A percentile compares a stretch with the other conserved stretches of the same genome.
These are phyloP conservation scores for Chaetomium sp. DNA, from an alignment of 2,329 filamentous ascomycete genomes.

Conservation along the genomic window DNA sequence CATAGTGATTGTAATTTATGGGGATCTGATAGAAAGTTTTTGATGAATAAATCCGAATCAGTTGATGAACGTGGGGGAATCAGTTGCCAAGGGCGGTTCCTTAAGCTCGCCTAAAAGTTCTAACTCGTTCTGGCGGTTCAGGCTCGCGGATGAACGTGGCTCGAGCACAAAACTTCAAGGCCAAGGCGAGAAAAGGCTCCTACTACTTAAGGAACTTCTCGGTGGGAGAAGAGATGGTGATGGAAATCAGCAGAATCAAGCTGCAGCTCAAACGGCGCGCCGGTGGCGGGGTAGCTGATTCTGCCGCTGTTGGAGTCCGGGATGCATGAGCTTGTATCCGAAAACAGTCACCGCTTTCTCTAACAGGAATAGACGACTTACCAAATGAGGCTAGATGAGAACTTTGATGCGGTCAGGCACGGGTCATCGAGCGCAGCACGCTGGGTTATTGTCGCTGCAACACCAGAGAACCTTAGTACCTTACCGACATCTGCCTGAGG, in stretches of 20 bases:
- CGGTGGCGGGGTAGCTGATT: conserved; percentile 17
- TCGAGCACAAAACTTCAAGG: not conserved
- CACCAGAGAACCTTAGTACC: not conserved
- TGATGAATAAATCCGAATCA: not conserved
- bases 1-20: conserved; percentile 44
- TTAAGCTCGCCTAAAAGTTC: not conserved
- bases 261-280: not conserved
- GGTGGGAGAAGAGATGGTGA: not conserved
- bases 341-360: conserved; percentile 14
- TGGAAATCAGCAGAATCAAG: conserved; percentile 4
- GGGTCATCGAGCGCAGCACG: not conserved
- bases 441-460: not conserved
- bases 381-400: not conserved
- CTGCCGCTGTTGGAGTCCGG: conserved; percentile 7
- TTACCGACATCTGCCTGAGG: not conserved
- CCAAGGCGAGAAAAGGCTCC: not conserved
- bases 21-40: not conserved
- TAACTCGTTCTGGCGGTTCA: not conserved
- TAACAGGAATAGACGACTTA: not conserved
- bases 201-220: not conserved
- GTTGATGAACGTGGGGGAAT: not conserved
- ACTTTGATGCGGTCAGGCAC: not conserved
- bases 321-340: not conserved
- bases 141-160: not conserved
- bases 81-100: not conserved